Conservation (phyloP, 225 moss, liverwort and hornwort species). For the Asterella californica region DNA sequence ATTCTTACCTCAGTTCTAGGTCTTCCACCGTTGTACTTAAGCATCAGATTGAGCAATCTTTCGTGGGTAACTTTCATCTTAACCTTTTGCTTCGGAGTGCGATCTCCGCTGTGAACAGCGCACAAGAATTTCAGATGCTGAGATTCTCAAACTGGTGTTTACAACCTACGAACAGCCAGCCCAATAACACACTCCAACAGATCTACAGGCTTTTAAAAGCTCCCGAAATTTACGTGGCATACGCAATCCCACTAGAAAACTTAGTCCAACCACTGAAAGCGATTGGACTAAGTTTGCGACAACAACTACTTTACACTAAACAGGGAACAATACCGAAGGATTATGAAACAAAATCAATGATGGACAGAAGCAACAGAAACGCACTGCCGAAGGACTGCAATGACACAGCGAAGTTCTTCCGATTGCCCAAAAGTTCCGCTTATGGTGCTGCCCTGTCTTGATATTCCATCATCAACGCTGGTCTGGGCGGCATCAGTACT, state of each 20-base stretch:
- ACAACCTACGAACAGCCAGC: background rate
- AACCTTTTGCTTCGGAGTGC: constrained; percentile 98
- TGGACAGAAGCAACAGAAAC: constrained; percentile 13
- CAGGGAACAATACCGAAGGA: background rate
- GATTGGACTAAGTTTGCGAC: too few species aligned
- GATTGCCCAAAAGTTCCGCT: constrained; percentile 92
- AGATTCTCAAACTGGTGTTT: background rate
- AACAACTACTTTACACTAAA: background rate
- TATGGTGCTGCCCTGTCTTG: constrained; percentile 71
- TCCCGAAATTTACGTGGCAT: background rate
- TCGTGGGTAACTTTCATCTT: constrained; percentile 99
- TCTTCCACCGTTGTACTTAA: constrained; percentile 90
- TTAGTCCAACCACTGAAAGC: background rate
- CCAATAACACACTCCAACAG: background rate
- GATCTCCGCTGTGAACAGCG: constrained; percentile 68
- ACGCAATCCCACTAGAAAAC: background rate
- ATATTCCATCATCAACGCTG: constrained; percentile 44
- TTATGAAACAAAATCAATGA: background rate
- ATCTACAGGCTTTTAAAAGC: background rate
- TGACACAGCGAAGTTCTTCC: constrained; percentile 97
- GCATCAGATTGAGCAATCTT: constrained; percentile 86
- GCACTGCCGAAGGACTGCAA: constrained; percentile 97
- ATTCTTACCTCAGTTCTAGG: constrained; percentile 73
- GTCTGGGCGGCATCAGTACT: constrained; percentile 51
- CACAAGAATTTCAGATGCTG: background rate